Evolutionary conservation across 768 basidiomycete species (phyloP).

Genomic region (Cantharellus anzutake): DNA sequence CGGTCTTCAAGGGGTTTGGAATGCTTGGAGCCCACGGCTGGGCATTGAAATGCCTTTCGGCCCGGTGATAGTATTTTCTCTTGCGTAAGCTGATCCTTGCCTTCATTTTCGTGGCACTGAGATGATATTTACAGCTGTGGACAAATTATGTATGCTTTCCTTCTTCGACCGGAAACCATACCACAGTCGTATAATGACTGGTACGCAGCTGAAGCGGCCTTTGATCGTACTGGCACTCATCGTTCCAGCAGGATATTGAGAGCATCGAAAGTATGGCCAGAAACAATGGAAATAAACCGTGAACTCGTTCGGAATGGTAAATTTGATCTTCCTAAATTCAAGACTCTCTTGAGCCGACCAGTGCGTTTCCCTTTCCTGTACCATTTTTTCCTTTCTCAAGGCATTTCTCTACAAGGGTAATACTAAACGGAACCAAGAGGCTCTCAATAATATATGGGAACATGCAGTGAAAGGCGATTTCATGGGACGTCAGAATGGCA

Average conservation of each 20-base stretch:
- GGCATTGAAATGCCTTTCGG: slow-evolving; percentile 65
- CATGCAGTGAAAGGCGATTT: neutral
- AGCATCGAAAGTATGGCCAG: slow-evolving; percentile 43
- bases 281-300: slow-evolving; percentile 40
- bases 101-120: neutral
- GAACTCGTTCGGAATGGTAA: slow-evolving; percentile 37
- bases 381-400: neutral
- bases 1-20: slow-evolving; percentile 80
- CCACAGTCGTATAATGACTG: slow-evolving; percentile 58
- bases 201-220: slow-evolving; percentile 21
- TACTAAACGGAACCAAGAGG: neutral
- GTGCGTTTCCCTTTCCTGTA: neutral
- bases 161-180: slow-evolving; percentile 67
- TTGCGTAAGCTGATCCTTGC: slow-evolving; percentile 30
- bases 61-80: slow-evolving; percentile 57
- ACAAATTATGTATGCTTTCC: slow-evolving; percentile 69
- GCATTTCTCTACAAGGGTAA: neutral
- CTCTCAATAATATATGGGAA: neutral
- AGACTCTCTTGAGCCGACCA: slow-evolving; percentile 13
- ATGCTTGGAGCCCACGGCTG: slow-evolving; percentile 47
- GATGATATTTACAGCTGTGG: slow-evolving; percentile 32
- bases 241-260: slow-evolving; percentile 37
- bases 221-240: neutral
- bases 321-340: slow-evolving; percentile 37
- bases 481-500: neutral